These are phyloP conservation scores for Catenaria anguillulae DNA, from an alignment of 371 early-diverging fungal species.

Conservation along the genomic window DNA sequence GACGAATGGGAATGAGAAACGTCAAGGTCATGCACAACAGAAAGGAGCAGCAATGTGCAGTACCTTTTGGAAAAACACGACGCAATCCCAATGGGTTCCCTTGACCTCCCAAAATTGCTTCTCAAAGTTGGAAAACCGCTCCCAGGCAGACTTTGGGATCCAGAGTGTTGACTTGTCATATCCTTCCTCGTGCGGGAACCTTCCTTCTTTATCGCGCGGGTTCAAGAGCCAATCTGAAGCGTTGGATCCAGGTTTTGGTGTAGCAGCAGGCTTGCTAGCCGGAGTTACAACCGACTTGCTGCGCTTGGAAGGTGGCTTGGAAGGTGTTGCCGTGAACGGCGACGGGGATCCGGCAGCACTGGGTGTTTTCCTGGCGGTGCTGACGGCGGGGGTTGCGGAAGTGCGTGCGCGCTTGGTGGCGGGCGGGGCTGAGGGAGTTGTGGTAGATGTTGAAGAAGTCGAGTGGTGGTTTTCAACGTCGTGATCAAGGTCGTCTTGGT, in stretches of 20 bases:
- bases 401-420: no score
- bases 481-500: neutral
- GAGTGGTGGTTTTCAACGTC: neutral
- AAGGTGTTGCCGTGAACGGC: no score
- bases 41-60: neutral
- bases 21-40: neutral
- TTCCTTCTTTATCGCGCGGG: constrained; percentile 59
- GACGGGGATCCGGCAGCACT: no score
- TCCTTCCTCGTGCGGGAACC: constrained; percentile 45
- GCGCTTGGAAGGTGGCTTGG: no score
- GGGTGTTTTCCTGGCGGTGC: no score
- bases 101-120: constrained; percentile 99
- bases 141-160: constrained; percentile 69
- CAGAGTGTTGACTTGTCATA: constrained; percentile 92
- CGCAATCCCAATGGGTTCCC: constrained; percentile 78
- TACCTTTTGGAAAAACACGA: constrained; percentile 21
- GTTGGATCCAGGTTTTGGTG: neutral
- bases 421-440: no score
- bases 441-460: no score
- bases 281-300: no score
- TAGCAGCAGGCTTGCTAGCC: no score
- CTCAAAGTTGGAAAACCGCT: constrained; percentile 91
- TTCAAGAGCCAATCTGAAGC: constrained; percentile 68
- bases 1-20: neutral
- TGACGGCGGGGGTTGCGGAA: no score